Conservation (phyloP, 495 filamentous ascomycete genomes). For the Aspergillus avenaceus region DNA sequence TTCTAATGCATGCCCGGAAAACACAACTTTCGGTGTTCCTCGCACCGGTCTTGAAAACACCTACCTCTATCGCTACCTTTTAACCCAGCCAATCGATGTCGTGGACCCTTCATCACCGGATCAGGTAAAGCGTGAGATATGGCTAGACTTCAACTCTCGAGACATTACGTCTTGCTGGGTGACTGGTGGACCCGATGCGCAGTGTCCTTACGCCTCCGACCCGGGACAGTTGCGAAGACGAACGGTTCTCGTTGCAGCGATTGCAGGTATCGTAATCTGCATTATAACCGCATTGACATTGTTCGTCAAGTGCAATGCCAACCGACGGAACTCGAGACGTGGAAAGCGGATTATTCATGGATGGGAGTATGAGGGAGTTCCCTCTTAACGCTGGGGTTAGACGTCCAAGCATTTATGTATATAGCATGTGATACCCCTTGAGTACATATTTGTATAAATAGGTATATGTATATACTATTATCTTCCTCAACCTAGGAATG, state of each 20-base stretch:
- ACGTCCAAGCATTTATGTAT: too few relatives aligned
- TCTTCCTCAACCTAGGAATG: too few relatives aligned
- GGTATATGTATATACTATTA: not conserved
- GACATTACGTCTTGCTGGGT: constrained; percentile 57
- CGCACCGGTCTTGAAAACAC: constrained; percentile 60
- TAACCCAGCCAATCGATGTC: constrained; percentile 17
- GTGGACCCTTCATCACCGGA: constrained; percentile 24
- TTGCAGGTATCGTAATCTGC: constrained; percentile 57
- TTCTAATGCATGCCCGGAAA: constrained; percentile 32
- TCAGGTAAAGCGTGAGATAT: constrained; percentile 32
- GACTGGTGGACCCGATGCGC: constrained; percentile 40
- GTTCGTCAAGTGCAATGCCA: constrained; percentile 62
- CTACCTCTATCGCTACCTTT: constrained; percentile 42
- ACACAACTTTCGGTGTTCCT: constrained; percentile 46
- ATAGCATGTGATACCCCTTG: too few relatives aligned
- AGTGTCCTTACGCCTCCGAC: constrained; percentile 50
- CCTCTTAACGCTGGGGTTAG: constrained; percentile 33
- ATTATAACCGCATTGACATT: constrained; percentile 55
- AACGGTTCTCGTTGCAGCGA: constrained; percentile 54
- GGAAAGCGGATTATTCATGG: constrained; percentile 50
- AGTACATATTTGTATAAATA: not conserved
- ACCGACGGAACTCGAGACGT: constrained; percentile 47
- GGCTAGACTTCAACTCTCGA: constrained; percentile 57
- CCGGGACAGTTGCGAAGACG: constrained; percentile 33
- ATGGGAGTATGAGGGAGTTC: constrained; percentile 66